Conservation (phyloP, 306 rosid species). For the Trifolium repens region DNA sequence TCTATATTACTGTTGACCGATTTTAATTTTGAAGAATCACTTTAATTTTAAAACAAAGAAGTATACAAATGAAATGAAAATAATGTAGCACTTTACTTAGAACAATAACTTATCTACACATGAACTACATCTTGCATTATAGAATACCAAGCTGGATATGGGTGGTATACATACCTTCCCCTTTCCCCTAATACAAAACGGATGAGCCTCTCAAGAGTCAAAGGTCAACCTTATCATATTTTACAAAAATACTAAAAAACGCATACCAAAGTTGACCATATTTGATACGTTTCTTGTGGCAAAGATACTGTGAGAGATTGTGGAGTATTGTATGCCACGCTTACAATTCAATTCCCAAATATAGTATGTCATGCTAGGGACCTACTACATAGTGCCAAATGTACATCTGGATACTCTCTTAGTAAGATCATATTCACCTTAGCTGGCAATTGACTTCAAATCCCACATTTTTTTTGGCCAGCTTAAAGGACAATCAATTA, state of each 20-base stretch:
- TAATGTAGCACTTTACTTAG: neutral
- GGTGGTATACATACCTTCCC: slow-evolving; percentile 1
- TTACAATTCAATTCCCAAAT: slow-evolving; percentile 35
- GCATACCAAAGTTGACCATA: slow-evolving; percentile 21
- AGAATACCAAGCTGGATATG: neutral
- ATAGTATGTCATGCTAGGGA: neutral
- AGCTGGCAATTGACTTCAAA: slow-evolving; percentile 29
- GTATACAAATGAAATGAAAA: neutral
- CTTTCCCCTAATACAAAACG: neutral
- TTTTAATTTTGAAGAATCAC: neutral
- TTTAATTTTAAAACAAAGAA: neutral
- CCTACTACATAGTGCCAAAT: slow-evolving; percentile 38
- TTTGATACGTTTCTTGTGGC: slow-evolving; percentile 42
- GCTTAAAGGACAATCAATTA: too few species aligned
- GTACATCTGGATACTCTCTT: neutral
- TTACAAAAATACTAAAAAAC: neutral
- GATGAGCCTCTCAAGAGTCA: slow-evolving; percentile 18
- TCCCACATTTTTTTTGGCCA: too few species aligned
- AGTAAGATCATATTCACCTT: slow-evolving; percentile 19
- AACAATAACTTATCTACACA: neutral
- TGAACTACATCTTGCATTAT: neutral
- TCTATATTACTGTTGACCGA: too few species aligned
- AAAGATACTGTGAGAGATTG: slow-evolving; percentile 39
- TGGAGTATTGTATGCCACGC: slow-evolving; percentile 48
- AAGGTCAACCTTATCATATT: neutral